Base-by-base conservation (phyloP, 192 early-diverging fungal species). In the Thamnidium elegans region DNA sequence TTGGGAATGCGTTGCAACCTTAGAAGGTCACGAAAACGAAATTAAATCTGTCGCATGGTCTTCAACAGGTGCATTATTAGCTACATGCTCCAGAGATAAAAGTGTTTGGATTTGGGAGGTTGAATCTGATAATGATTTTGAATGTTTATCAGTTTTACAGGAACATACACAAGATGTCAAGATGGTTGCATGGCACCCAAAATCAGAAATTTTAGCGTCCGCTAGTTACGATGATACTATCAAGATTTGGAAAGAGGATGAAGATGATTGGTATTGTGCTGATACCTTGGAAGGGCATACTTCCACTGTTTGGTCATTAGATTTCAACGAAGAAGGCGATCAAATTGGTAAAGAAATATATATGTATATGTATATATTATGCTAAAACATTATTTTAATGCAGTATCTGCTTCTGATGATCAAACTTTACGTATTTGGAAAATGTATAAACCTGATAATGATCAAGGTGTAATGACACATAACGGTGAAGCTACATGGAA, bases 21-120 rank as follows among this genome's bases (percentile, higher is more conserved):
- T 99, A 47, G 96, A 99, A 71, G 96, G 96, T 43, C 96, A 99
- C 74, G 96, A 99, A 78, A 97, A 97, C 76, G 96, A 99, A 77
- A 94, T 93, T 44, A 99, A 99, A 76, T 83, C 85, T 39, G 91
- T 97, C 39, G 80, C 90, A 10, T 99, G 94, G 94, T 89, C 89
- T 10, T 73, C 84, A 23, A 82, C 86, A 1, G 95, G 93, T 10
- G 74, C 86, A 4, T 79, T 99, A 21, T 72, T 99, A 43, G 92
- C 97, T 10, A 99, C 97, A 4, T 97, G 97, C 68, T 89, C 90
- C 26, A 79, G 97, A 32, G 97, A 99, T 78, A 97, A 96, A 74
- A 94, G 90, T 77, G 94, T 99, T 32, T 99, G 97, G 97, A 94
- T 99, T 65, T 99, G 97, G 97, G 97, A 99, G 69, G 85, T 86